Evolutionary conservation across 2,329 filamentous ascomycete species (phyloP), one percentile per base, ranked within the genome.

Genomic region (Cordyceps militaris): DNA sequence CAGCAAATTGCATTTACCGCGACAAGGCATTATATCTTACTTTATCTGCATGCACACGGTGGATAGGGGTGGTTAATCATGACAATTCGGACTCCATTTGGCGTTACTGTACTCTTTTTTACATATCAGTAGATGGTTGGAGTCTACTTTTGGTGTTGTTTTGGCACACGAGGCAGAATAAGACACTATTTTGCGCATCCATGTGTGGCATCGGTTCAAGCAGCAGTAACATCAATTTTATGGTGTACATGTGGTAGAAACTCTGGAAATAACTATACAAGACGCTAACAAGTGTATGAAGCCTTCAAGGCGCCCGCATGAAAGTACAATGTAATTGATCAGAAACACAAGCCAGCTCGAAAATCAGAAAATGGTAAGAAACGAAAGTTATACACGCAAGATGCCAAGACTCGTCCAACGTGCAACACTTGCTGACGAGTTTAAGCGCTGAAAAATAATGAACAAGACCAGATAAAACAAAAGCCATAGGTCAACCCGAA

Each of bases 201-300:
- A 7, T 28, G 32, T 23, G 42, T 30, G 19, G 9, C 28, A 21
- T 36, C 4, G 13, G 13, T 56, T 28, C 23, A 47, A 56, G 23
- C 42, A 32, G 34, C 43, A 30, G 30, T 48, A 23, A 34, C 53
- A 48, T 47, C 48, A 48, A 38, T 43, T 30, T 14, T 21, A 40
- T 56, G 43, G 28, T 47, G 53, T 56, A 56, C 53, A 56, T 38
- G 53, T 56, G 21, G 38, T 11, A 21, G n/a, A 42, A 42, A 42
- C n/a, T 42, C 8, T 42, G n/a, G 19, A 10, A 42, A 23, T 56
- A 56, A 56, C 32, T 59, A 56, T 59, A 59, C 50, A 56, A 46
- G 46, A 53, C 50, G 34, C 44, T 55, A 40, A 40, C 32, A 54
- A 34, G 24, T 19, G 23, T 32, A 42, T 53, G 24, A 24, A 21